Evolutionary conservation across 495 filamentous ascomycete genomes (phyloP).

Genomic region (Xylaria nigripes): DNA sequence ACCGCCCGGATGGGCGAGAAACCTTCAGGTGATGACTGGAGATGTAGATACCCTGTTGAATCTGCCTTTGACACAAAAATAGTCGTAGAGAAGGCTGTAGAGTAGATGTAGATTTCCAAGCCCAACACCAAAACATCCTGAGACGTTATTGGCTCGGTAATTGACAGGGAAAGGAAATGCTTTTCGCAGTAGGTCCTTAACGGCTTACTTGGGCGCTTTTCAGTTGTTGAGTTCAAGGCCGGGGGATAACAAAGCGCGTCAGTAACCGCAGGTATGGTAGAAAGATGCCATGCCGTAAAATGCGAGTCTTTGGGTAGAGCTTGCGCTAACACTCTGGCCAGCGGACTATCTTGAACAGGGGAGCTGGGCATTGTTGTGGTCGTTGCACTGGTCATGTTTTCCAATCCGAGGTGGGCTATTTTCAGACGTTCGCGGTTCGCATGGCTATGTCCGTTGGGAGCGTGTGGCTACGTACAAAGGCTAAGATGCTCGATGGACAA

Average conservation of each 20-base stretch:
- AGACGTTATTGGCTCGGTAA: constrained; percentile 28
- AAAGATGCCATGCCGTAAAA: constrained; percentile 77
- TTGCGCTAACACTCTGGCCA: constrained; percentile 52
- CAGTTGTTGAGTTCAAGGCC: constrained; percentile 46
- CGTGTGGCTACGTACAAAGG: not conserved
- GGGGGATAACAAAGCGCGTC: constrained; percentile 69
- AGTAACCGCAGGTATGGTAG: constrained; percentile 68
- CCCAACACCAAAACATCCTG: constrained; percentile 38
- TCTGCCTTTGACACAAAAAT: constrained; percentile 97
- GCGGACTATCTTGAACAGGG: constrained; percentile 11
- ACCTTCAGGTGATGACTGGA: constrained; percentile 50
- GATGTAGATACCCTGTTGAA: constrained; percentile 78
- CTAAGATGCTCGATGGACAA: not conserved
- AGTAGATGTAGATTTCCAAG: constrained; percentile 57
- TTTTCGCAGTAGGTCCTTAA: constrained; percentile 73
- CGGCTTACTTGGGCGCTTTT: constrained; percentile 19
- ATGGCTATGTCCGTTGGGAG: not conserved
- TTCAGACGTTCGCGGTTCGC: not conserved
- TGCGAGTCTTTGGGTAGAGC: constrained; percentile 60
- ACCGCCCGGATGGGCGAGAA: constrained; percentile 67
- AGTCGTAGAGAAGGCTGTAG: constrained; percentile 69
- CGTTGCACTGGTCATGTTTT: constrained; percentile 18
- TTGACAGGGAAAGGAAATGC: constrained; percentile 74
- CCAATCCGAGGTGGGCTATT: not conserved
- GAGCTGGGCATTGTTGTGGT: not conserved